Percentiles rank a stretch among this genome's conserved stretches.
Evolutionary conservation across 345 rosid species (phyloP).

Genomic region (Clausena lansium): DNA sequence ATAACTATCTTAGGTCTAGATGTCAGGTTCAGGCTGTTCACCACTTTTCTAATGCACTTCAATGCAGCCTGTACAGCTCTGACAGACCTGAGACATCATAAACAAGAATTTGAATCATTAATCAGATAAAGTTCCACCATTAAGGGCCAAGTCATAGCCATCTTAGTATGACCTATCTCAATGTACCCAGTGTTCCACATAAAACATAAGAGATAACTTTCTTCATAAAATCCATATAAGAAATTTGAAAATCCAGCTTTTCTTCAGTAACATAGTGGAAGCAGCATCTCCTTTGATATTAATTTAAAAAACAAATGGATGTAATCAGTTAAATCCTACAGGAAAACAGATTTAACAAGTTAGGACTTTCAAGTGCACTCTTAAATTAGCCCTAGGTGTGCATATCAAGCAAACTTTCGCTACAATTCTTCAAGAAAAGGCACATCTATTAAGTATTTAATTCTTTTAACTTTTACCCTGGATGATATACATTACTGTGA

Average conservation of each 20-base stretch:
- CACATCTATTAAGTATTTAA: not conserved
- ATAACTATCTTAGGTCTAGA: constrained; percentile 69
- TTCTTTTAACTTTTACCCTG: not conserved
- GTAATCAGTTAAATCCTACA: not conserved
- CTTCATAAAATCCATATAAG: not conserved
- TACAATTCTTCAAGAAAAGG: not conserved
- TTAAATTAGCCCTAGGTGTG: not conserved
- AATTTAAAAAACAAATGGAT: too few relatives aligned
- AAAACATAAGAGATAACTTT: not conserved
- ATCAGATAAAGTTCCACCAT: not conserved
- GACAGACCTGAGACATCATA: constrained; percentile 56
- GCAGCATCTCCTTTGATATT: not conserved
- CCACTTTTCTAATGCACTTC: constrained; percentile 62
- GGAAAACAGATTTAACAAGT: not conserved
- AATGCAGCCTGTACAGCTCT: constrained; percentile 74
- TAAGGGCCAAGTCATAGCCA: not conserved
- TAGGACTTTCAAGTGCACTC: not conserved
- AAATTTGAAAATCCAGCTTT: not conserved
- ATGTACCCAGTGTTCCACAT: not conserved
- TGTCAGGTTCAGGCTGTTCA: constrained; percentile 30
- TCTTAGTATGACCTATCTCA: not conserved
- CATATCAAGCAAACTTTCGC: not conserved
- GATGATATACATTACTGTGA: not conserved
- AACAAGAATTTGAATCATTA: constrained; percentile 8
- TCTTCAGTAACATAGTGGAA: not conserved